Evolutionary conservation across 139 green algal species (phyloP).

Genomic region (Deuterostichococcus epilithicus): DNA sequence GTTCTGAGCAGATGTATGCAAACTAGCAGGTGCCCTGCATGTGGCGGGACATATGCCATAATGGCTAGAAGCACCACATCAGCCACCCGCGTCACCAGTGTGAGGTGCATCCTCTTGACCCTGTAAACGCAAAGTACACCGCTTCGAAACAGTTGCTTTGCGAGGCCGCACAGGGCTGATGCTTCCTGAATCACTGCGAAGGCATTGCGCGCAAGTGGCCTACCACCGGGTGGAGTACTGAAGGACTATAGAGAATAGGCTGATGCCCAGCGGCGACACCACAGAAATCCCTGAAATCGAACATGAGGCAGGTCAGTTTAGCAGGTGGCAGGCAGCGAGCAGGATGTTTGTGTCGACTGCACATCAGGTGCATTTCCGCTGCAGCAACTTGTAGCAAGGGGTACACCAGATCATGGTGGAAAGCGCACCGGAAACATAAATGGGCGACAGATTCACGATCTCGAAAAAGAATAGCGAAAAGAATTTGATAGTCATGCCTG

Average conservation of each 20-base stretch:
- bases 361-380: too few species aligned
- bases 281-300: too few species aligned
- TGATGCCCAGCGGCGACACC: conserved; percentile 22
- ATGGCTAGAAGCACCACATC: conserved; percentile 32
- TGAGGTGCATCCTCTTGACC: conserved; percentile 16
- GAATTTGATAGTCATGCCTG: conserved; percentile 52
- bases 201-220: neutral
- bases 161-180: neutral
- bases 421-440: conserved; percentile 17
- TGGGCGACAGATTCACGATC: conserved; percentile 9
- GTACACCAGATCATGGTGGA: too few species aligned
- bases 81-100: conserved; percentile 20
- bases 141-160: conserved; percentile 6
- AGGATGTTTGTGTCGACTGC: too few species aligned
- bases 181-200: too few species aligned
- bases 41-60: conserved; percentile 37
- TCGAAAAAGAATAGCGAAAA: conserved; percentile 45
- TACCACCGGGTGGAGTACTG: conserved; percentile 23
- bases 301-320: too few species aligned
- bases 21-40: conserved; percentile 16
- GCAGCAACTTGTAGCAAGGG: too few species aligned
- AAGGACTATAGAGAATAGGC: conserved; percentile 2
- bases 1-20: conserved; percentile 29
- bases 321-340: too few species aligned
- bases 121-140: neutral